Base-by-base conservation (phyloP, 768 basidiomycete species). In the Chalciporus chontae region DNA sequence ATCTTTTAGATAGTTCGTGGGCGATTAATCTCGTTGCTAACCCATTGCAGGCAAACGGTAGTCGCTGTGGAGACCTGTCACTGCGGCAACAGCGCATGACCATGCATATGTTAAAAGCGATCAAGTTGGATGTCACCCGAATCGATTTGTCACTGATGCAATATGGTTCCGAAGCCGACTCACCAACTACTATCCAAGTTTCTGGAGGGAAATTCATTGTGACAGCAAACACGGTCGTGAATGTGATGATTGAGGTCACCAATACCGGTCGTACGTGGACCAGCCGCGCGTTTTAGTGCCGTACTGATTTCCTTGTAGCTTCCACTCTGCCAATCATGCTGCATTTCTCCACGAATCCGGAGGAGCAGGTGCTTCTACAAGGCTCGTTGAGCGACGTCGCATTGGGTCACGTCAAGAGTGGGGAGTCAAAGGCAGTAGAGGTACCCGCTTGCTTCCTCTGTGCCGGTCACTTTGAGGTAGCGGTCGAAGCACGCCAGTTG, bases 71-170 rank as follows among this genome's bases (percentile, higher is more conserved):
- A 5, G 78, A 81, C 50, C 70, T 98, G 31, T 86, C 84, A 8
- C 72, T 98, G 27, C 77, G 94, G 48, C 77, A 80, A 40, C 89
- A 94, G 53, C 73, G 84, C 14, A 77, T 98, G 71, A 84, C 90
- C 4, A 61, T 80, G 42, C 80, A 79, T 0, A 93, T 96, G 87
- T 71, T 96, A 14, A 83, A 90, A 45, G 77, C 80, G 19, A 68
- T 96, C 36, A 84, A 84, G 23, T 78, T 79, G 31, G 85, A 93
- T 57, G 73, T 78, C 7, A 79, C 84, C 10, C 74, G 73, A 6
- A 72, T 95, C 23, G 66, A 76, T 4, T 60, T 95, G 54, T 73
- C 73, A 0, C 66, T 92, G 36, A 60, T 65, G 5, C 59, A 55
- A 23, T 70, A 72, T 48, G 62, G 62, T 11, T 39, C 45, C 15